Evolutionary conservation across 495 filamentous ascomycete species (phyloP).

Genomic region (Sabuloglossum arenarium): DNA sequence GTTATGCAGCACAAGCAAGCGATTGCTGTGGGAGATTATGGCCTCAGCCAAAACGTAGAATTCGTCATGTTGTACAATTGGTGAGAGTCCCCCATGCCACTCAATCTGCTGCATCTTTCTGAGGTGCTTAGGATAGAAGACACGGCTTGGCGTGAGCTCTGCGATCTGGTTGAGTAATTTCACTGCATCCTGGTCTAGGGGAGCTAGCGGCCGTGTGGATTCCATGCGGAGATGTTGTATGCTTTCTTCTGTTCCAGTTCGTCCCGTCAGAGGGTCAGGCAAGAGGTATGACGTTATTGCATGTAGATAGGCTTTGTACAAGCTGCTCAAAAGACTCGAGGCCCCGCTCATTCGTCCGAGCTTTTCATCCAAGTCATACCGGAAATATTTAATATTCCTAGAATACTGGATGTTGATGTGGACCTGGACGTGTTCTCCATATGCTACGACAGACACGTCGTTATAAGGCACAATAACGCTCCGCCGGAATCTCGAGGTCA

Average conservation of each 20-base stretch:
- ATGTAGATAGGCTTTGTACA: slow-evolving; percentile 1
- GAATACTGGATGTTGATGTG: slow-evolving; percentile 9
- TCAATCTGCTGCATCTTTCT: slow-evolving; percentile 11
- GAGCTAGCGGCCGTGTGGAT: background rate
- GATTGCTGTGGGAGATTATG: slow-evolving; percentile 22
- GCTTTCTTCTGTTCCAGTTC: slow-evolving; percentile 6
- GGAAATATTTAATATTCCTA: slow-evolving; percentile 18
- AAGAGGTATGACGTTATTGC: slow-evolving; percentile 3
- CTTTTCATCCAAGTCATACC: slow-evolving; percentile 13
- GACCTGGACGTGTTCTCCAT: slow-evolving; percentile 1
- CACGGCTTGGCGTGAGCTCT: slow-evolving; percentile 9
- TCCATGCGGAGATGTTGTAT: background rate
- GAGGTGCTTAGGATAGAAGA: slow-evolving; percentile 12
- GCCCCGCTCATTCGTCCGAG: no score
- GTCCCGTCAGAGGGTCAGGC: slow-evolving; percentile 3
- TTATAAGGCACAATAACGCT: slow-evolving; percentile 12
- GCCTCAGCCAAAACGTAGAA: slow-evolving; percentile 19
- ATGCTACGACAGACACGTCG: slow-evolving; percentile 17
- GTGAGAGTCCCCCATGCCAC: slow-evolving; percentile 19
- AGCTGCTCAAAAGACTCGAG: background rate
- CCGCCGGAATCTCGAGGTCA: slow-evolving; percentile 14
- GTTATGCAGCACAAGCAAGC: slow-evolving; percentile 15
- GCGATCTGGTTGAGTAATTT: slow-evolving; percentile 3
- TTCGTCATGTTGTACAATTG: slow-evolving; percentile 32
- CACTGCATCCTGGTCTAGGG: no score